Percentiles rank a stretch among this genome's conserved stretches.
phyloP scores from a whole-genome alignment of 1,284 basidiomycete species.

The Pseudozyma sp. region DNA sequence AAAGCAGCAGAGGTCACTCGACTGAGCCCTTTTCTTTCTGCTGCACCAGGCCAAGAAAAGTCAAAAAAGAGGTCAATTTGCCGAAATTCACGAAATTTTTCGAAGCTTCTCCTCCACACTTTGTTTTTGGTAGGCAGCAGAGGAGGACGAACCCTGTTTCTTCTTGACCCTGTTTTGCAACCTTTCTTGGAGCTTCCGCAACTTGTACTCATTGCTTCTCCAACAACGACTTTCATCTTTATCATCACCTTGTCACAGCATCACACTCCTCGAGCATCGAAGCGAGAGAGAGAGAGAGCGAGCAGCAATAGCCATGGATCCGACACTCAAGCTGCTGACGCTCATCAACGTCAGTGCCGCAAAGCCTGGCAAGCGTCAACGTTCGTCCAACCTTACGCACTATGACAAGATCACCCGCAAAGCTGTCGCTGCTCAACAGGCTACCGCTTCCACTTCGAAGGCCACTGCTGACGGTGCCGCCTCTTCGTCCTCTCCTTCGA shows the following conservation, averaged over 20 bases:
- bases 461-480: slow-evolving; percentile 11
- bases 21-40: slow-evolving; percentile 12
- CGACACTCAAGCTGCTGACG: slow-evolving; percentile 78
- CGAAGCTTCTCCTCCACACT: slow-evolving; percentile 15
- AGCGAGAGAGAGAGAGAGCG: too few species aligned
- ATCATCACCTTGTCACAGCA: slow-evolving; percentile 5
- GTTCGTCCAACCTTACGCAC: slow-evolving; percentile 41
- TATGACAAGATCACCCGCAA: slow-evolving; percentile 40
- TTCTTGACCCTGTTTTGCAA: neutral
- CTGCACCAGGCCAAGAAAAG: slow-evolving; percentile 2
- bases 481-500: slow-evolving; percentile 27
- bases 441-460: slow-evolving; percentile 37
- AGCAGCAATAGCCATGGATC: slow-evolving; percentile 33
- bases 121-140: slow-evolving; percentile 2
- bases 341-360: slow-evolving; percentile 91
- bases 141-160: neutral
- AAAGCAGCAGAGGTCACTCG: slow-evolving; percentile 2
- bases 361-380: slow-evolving; percentile 71
- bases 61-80: slow-evolving; percentile 2
- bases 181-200: neutral
- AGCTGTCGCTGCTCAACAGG: slow-evolving; percentile 38
- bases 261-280: neutral
- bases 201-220: neutral
- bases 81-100: slow-evolving; percentile 12
- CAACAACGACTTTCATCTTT: slow-evolving; percentile 1